These are phyloP conservation scores for Blastobotrys elegans DNA, from an alignment of 1,139 yeast genomes.

Conservation along the genomic window DNA sequence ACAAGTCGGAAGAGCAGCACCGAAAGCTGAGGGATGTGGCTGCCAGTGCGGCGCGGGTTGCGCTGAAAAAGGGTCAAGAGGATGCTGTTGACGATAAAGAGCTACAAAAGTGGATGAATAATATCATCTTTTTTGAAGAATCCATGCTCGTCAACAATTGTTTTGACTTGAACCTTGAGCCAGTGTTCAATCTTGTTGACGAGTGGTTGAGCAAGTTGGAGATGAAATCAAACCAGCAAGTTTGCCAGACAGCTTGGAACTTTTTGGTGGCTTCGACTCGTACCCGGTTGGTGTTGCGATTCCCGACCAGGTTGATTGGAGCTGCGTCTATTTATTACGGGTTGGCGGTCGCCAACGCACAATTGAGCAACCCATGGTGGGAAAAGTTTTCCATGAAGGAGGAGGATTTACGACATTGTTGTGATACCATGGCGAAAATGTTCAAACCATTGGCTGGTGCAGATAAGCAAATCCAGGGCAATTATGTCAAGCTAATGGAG, in stretches of 20 bases:
- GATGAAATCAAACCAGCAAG: conserved; percentile 14
- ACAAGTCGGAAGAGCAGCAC: conserved; percentile 48
- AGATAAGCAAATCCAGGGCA: neutral
- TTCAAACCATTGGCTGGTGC: neutral
- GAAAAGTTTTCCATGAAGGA: conserved; percentile 1
- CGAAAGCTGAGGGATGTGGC: conserved; percentile 46
- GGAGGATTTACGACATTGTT: neutral
- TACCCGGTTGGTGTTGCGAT: conserved; percentile 33
- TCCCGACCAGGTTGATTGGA: conserved; percentile 33
- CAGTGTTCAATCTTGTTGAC: conserved; percentile 31
- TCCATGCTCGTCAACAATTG: conserved; percentile 44
- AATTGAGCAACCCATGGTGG: neutral
- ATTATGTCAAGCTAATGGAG: neutral
- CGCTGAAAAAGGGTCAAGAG: conserved; percentile 37
- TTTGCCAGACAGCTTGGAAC: conserved; percentile 35
- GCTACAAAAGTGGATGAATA: conserved; percentile 48
- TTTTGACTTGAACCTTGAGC: conserved; percentile 44
- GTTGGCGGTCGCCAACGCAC: neutral
- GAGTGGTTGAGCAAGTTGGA: conserved; percentile 25
- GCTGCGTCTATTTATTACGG: conserved; percentile 40
- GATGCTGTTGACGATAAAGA: conserved; percentile 45
- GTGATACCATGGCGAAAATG: neutral
- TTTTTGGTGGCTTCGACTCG: conserved; percentile 40
- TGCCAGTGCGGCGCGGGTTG: conserved; percentile 43
- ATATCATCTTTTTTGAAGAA: conserved; percentile 43